phyloP scores from a whole-genome alignment of 1,284 basidiomycete species.

The Coniferiporia weirii region DNA sequence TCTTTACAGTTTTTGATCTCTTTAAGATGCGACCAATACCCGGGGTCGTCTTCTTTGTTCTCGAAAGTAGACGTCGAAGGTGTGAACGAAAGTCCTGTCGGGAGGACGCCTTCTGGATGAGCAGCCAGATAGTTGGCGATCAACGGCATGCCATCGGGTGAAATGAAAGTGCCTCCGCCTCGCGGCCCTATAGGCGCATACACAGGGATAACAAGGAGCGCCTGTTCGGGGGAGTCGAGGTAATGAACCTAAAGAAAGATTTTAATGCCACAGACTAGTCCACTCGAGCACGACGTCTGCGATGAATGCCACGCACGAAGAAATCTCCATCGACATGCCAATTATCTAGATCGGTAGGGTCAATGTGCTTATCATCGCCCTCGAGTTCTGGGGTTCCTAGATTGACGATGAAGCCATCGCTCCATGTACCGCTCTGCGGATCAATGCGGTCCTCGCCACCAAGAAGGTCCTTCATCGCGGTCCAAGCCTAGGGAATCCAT shows the following conservation, averaged over 20 bases:
- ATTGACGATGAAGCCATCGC: conserved; percentile 58
- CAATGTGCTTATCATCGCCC: conserved; percentile 26
- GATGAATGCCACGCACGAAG: conserved; percentile 33
- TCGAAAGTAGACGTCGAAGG: conserved; percentile 37
- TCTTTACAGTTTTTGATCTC: conserved; percentile 38
- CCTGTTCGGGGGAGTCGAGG: conserved; percentile 59
- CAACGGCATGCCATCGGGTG: conserved; percentile 45
- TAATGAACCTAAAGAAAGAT: conserved; percentile 42
- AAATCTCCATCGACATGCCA: conserved; percentile 67
- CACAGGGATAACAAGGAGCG: conserved; percentile 53
- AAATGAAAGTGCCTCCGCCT: conserved; percentile 54
- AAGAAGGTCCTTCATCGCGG: conserved; percentile 51
- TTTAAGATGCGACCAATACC: conserved; percentile 39
- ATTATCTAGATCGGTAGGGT: conserved; percentile 44
- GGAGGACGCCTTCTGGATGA: conserved; percentile 52
- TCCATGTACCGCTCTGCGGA: conserved; percentile 42
- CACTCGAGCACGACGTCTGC: background rate
- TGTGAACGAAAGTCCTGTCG: conserved; percentile 40
- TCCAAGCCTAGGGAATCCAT: conserved; percentile 41
- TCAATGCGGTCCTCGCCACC: conserved; percentile 55
- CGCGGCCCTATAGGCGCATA: conserved; percentile 47
- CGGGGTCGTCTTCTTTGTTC: conserved; percentile 35
- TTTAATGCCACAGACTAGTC: background rate
- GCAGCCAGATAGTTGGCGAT: conserved; percentile 49
- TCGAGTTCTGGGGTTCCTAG: conserved; percentile 43